A percentile compares a stretch with the other conserved stretches of the same genome.
These are phyloP conservation scores for Psidium friedrichsthalianum DNA, from an alignment of 345 rosid species.

Conservation along the genomic window DNA sequence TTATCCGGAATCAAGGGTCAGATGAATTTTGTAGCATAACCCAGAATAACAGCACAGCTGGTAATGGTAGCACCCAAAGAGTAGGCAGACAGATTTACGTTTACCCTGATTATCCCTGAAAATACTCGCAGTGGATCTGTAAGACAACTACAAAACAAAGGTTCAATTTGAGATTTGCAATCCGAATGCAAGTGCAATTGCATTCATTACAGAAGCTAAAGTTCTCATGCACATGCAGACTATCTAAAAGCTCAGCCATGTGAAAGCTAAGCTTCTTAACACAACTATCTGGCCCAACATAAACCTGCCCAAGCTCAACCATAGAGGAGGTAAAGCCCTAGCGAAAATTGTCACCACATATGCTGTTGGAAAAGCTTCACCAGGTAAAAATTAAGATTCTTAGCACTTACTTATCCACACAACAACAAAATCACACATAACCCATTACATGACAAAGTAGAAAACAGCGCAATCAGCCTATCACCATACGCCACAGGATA, in stretches of 20 bases:
- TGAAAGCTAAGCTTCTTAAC: not conserved
- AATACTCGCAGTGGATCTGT: not conserved
- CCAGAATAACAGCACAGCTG: not conserved
- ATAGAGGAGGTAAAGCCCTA: not conserved
- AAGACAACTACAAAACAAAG: not conserved
- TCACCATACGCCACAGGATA: not conserved
- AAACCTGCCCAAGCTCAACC: not conserved
- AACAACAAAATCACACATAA: not conserved
- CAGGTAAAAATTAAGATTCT: not conserved
- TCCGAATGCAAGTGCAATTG: not conserved
- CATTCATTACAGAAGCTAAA: not conserved
- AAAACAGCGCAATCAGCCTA: not conserved
- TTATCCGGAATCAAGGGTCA: not conserved
- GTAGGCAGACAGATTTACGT: not conserved
- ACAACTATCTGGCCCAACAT: not conserved
- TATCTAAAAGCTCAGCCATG: not conserved
- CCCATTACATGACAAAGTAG: not conserved
- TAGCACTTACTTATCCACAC: not conserved
- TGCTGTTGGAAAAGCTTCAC: not conserved
- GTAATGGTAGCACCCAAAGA: not conserved
- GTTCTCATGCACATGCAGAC: not conserved
- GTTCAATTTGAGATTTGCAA: not conserved
- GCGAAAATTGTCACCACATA: not conserved
- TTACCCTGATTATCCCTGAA: not conserved
- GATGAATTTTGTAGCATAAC: not conserved